phyloP scores from a whole-genome alignment of 306 rosid genomes.

The Begonia peltatifolia region DNA sequence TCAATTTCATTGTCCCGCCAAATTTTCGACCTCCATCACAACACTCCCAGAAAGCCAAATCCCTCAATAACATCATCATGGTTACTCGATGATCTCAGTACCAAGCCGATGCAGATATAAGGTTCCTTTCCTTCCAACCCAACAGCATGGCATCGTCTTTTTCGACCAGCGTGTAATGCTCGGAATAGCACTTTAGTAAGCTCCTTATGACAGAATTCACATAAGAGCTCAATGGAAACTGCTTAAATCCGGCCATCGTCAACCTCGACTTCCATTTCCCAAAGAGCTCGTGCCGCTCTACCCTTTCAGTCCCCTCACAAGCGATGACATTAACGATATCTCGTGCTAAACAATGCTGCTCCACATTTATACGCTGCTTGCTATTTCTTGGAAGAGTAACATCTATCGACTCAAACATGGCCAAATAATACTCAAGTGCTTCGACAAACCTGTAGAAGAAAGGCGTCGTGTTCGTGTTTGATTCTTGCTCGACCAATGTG shows the following conservation, averaged over 20 bases:
- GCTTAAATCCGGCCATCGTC: conserved; percentile 81
- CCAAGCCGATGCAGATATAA: conserved; percentile 94
- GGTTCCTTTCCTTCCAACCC: conserved; percentile 79
- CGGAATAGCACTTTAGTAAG: conserved; percentile 62
- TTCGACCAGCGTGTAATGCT: conserved; percentile 39
- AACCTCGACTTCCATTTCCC: conserved; percentile 93
- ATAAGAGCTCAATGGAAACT: conserved; percentile 69
- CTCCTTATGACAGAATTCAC: conserved; percentile 60
- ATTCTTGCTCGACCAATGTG: conserved; percentile 90
- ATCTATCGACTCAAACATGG: conserved; percentile 87
- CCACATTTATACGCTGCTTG: conserved; percentile 72
- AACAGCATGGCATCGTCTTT: conserved; percentile 84
- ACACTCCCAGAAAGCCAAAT: too few relatives aligned
- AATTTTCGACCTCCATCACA: too few relatives aligned
- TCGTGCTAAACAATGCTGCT: conserved; percentile 81
- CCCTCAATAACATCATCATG: too few relatives aligned
- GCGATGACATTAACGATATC: conserved; percentile 81
- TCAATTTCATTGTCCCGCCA: too few relatives aligned
- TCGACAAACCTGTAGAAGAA: conserved; percentile 70
- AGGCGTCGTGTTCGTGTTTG: conserved; percentile 89
- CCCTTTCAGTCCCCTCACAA: conserved; percentile 79
- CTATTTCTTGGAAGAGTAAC: conserved; percentile 48
- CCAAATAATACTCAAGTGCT: conserved; percentile 68
- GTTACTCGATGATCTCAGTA: conserved; percentile 14
- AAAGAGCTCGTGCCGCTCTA: conserved; percentile 84